Percentiles rank a stretch among this genome's conserved stretches.
Conservation (phyloP, 1,284 basidiomycete species). For the Ganoderma lucidum region DNA sequence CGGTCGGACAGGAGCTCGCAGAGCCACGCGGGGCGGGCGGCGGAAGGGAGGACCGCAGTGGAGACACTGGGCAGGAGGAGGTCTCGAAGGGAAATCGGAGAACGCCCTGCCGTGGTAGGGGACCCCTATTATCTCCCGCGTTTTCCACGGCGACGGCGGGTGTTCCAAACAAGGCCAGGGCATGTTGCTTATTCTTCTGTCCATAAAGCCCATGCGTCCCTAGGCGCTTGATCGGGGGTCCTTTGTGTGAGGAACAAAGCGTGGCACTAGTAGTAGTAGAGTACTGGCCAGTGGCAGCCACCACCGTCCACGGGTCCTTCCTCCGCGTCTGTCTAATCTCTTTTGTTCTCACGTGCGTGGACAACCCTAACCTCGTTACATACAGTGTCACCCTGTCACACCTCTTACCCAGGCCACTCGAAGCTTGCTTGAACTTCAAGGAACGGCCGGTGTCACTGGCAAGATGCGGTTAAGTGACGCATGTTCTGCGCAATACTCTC, state of each 20-base stretch:
- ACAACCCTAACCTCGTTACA: slow-evolving; percentile 21
- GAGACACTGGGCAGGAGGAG: slow-evolving; percentile 14
- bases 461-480: slow-evolving; percentile 9
- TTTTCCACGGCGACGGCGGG: slow-evolving; percentile 13
- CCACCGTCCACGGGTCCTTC: neutral
- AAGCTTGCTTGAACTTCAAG: slow-evolving; percentile 24
- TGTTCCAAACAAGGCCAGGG: slow-evolving; percentile 3
- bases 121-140: slow-evolving; percentile 16
- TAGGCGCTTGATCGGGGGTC: slow-evolving; percentile 9
- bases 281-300: neutral
- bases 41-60: slow-evolving; percentile 12
- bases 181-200: slow-evolving; percentile 17
- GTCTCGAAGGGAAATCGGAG: slow-evolving; percentile 20
- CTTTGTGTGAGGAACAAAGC: slow-evolving; percentile 20
- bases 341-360: slow-evolving; percentile 30
- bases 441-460: slow-evolving; percentile 1
- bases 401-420: slow-evolving; percentile 8
- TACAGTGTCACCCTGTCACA: slow-evolving; percentile 24
- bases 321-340: neutral
- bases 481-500: neutral
- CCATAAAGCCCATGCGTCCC: slow-evolving; percentile 8
- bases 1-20: slow-evolving; percentile 16
- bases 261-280: neutral
- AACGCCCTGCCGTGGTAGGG: neutral
- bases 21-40: slow-evolving; percentile 12